A percentile compares a stretch with the other conserved stretches of the same genome.
Conservation (phyloP, 148 eudicot species). For the Tetragonia tetragonoides region DNA sequence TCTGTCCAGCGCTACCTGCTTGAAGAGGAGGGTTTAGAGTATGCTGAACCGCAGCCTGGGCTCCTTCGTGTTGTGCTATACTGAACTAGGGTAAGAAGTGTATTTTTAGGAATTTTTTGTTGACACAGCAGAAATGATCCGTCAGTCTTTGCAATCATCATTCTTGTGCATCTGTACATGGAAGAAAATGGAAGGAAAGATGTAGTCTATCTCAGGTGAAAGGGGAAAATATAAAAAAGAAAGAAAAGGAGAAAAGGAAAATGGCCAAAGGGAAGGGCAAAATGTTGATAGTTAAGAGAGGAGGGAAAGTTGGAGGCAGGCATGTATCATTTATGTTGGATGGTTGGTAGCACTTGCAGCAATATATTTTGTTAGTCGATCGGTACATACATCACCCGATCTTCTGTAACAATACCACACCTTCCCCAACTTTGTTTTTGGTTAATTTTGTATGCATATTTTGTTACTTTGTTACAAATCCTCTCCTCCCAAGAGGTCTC, state of each 20-base stretch:
- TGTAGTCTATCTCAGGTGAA: constrained; percentile 30
- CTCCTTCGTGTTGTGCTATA: constrained; percentile 76
- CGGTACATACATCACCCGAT: constrained; percentile 5
- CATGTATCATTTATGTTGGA: constrained; percentile 13
- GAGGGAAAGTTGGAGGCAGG: constrained; percentile 27
- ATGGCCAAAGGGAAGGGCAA: constrained; percentile 18
- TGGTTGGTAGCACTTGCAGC: constrained; percentile 20
- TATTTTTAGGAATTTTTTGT: constrained; percentile 17
- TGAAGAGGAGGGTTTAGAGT: constrained; percentile 89
- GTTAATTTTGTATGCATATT: constrained; percentile 21
- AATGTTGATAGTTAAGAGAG: constrained; percentile 23
- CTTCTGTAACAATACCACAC: constrained; percentile 14
- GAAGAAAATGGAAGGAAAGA: constrained; percentile 22
- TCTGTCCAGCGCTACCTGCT: constrained; percentile 89
- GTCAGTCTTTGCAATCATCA: constrained; percentile 22
- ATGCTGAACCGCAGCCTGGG: constrained; percentile 88
- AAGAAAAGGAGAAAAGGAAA: constrained; percentile 15
- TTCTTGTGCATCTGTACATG: constrained; percentile 59
- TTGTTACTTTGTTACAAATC: constrained; percentile 8
- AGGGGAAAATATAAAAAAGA: constrained; percentile 12
- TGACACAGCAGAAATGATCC: constrained; percentile 22
- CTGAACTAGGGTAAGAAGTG: constrained; percentile 46
- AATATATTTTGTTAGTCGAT: constrained; percentile 38
- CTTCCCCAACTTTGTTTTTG: neutral
- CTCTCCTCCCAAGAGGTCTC: constrained; percentile 12